A percentile compares a stretch with the other conserved stretches of the same genome.
Evolutionary conservation across 768 basidiomycete species (phyloP).

Genomic region (Leccinum disarticulatum): DNA sequence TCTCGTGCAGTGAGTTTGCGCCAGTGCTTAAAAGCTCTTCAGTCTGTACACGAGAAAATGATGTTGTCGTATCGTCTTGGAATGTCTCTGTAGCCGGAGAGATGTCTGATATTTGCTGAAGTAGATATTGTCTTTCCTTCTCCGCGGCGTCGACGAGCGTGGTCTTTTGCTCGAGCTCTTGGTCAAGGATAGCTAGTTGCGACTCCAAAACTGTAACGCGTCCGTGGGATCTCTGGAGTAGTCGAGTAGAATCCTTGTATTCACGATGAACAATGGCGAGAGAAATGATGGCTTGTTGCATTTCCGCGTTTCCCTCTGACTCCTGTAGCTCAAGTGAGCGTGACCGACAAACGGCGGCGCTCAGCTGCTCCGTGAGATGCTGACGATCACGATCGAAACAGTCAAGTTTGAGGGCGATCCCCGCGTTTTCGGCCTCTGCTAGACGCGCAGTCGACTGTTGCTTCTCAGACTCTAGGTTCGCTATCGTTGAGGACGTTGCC

Average conservation of each 20-base stretch:
- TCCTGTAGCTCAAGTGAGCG: conserved; percentile 9
- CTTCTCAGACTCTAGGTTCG: conserved; percentile 37
- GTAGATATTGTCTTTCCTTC: conserved; percentile 13
- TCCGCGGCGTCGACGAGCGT: conserved; percentile 4
- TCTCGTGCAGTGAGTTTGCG: conserved; percentile 34
- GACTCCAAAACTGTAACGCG: conserved; percentile 17
- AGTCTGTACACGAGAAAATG: conserved; percentile 1
- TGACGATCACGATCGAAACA: conserved; percentile 10
- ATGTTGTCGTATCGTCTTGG: neutral
- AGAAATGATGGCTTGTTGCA: conserved; percentile 22
- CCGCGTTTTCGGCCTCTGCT: conserved; percentile 16
- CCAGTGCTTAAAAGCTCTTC: conserved; percentile 1
- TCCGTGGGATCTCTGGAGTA: conserved; percentile 11
- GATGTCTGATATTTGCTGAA: conserved; percentile 10
- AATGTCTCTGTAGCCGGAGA: neutral
- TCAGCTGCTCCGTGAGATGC: conserved; percentile 12
- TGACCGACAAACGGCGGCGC: conserved; percentile 6
- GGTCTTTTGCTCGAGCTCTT: conserved; percentile 16
- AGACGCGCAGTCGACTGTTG: conserved; percentile 21
- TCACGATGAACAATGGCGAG: conserved; percentile 23
- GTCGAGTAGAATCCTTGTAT: conserved; percentile 17
- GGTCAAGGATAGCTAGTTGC: conserved; percentile 12
- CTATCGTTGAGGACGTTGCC: conserved; percentile 39
- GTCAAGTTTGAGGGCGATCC: conserved; percentile 15
- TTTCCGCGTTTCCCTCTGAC: conserved; percentile 3